phyloP scores from a whole-genome alignment of 352 stramenopile species.

The Thalassiosira mediterranea region DNA sequence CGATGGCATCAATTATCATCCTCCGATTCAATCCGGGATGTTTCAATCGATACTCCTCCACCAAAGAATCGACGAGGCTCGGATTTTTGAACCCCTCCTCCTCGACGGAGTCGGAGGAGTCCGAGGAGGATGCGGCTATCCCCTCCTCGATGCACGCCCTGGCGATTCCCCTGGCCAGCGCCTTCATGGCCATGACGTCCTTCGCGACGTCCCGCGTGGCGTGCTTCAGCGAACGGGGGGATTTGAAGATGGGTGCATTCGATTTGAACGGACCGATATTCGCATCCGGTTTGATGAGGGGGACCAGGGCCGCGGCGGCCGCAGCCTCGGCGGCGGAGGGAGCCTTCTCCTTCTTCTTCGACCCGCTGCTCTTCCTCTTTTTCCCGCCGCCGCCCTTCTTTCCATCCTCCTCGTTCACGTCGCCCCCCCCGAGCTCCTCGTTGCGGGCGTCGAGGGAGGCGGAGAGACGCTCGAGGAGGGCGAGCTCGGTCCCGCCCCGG shows the following conservation, averaged over 20 bases:
- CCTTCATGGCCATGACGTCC: constrained; percentile 22
- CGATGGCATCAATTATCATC: constrained; percentile 31
- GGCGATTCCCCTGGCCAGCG: constrained; percentile 21
- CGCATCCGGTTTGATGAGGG: neutral
- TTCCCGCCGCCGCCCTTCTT: too few species aligned
- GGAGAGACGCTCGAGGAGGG: neutral
- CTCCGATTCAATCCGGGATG: constrained; percentile 18
- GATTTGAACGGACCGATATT: neutral
- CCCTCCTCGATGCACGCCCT: constrained; percentile 21
- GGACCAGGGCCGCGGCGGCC: neutral
- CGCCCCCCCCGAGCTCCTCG: neutral
- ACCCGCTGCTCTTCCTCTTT: too few species aligned
- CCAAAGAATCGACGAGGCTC: constrained; percentile 16
- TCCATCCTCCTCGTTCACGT: too few species aligned
- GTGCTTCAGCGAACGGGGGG: neutral
- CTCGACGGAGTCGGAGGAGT: too few species aligned
- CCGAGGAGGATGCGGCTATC: too few species aligned
- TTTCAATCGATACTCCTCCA: constrained; percentile 33
- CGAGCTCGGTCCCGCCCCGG: neutral
- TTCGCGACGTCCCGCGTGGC: neutral
- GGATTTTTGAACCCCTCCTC: neutral
- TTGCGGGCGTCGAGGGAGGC: neutral
- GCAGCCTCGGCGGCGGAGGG: too few species aligned
- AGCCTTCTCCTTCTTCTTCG: too few species aligned
- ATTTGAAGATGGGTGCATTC: too few species aligned